These are phyloP conservation scores for Boletellus ananiceps DNA, from an alignment of 768 basidiomycete genomes.

Conservation along the genomic window DNA sequence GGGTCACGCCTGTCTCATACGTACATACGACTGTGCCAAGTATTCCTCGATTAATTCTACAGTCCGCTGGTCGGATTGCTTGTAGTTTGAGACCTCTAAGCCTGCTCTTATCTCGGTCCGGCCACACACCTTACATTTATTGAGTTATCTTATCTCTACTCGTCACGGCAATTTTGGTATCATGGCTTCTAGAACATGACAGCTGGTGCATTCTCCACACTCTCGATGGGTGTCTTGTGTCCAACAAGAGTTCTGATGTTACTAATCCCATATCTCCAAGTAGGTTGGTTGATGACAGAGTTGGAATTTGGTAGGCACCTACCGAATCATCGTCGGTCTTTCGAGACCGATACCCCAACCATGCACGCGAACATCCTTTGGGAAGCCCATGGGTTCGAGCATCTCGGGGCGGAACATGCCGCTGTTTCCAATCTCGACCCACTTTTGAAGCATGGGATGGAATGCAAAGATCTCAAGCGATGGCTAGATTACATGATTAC, in stretches of 20 bases:
- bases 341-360: constrained; percentile 96
- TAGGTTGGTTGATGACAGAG: neutral
- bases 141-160: constrained; percentile 1
- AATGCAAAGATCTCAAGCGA: constrained; percentile 98
- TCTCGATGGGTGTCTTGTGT: constrained; percentile 92
- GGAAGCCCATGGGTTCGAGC: constrained; percentile 98
- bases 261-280: constrained; percentile 84
- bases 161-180: constrained; percentile 4
- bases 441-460: constrained; percentile 88
- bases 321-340: constrained; percentile 99
- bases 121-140: constrained; percentile 6
- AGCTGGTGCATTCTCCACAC: constrained; percentile 83
- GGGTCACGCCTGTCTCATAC: constrained; percentile 1
- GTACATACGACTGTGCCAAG: neutral
- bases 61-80: constrained; percentile 8
- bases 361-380: constrained; percentile 91
- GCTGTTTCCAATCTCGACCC: constrained; percentile 98
- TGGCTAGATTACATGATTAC: constrained; percentile 46
- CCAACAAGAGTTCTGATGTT: constrained; percentile 97
- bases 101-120: neutral
- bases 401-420: constrained; percentile 99
- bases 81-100: neutral
- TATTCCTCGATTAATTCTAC: neutral
- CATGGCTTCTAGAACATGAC: constrained; percentile 68
- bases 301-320: constrained; percentile 21